Conservation (phyloP, 2,329 filamentous ascomycete genomes). For the Fusarium protoensiforme region DNA sequence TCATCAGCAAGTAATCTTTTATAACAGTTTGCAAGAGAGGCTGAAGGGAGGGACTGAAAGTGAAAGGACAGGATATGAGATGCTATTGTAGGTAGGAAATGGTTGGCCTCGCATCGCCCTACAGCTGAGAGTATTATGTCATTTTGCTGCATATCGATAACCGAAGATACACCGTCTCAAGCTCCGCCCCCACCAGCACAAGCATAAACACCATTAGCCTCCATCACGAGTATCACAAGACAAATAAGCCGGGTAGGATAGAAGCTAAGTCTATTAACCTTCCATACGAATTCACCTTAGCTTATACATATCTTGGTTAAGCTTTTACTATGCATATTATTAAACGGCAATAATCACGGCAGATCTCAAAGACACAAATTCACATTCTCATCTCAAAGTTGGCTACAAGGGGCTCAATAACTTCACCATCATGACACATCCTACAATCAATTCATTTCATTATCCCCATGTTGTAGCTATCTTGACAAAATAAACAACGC, state of each 20-base stretch:
- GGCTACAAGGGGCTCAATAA: not conserved
- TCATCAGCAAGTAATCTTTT: not conserved
- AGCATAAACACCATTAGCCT: not conserved
- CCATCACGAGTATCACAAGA: not conserved
- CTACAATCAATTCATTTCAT: slow-evolving; percentile 20
- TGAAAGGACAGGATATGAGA: not conserved
- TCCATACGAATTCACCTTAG: not conserved
- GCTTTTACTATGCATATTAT: not conserved
- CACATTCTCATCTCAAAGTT: not conserved
- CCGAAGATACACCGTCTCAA: not conserved
- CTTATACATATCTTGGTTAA: not conserved
- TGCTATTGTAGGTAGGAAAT: not conserved
- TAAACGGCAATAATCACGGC: not conserved
- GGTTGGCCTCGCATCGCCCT: not conserved
- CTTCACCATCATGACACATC: not conserved
- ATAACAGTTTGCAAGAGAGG: not conserved
- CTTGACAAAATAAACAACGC: slow-evolving; percentile 17
- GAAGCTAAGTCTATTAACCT: not conserved
- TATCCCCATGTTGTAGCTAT: not conserved
- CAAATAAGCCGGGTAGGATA: not conserved
- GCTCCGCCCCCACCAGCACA: not conserved
- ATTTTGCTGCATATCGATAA: not conserved
- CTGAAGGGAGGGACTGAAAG: not conserved
- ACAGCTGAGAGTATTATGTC: not conserved
- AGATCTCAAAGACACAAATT: not conserved